Evolutionary conservation across 805 yeast genomes (phyloP), one percentile per base, ranked within the genome.

Genomic region (Scheffersomyces lignosus): DNA sequence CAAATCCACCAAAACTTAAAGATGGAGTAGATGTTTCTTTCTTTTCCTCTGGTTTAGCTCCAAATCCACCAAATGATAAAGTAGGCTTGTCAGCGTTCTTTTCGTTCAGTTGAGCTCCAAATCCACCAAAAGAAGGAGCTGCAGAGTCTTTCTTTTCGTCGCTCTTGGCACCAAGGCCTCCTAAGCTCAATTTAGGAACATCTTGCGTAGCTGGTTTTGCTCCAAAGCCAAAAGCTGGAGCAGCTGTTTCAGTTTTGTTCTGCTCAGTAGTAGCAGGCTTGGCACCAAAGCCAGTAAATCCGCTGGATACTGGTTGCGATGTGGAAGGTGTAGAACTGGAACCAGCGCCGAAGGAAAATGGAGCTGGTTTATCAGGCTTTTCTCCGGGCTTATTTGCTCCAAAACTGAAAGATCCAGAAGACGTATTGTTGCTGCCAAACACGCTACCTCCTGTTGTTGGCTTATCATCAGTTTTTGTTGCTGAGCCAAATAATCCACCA

Each of bases 121-220:
- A 14, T 23, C 38, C 40, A 15, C 37, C 32, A 10, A 15, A 14
- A 16, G 22, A 30, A 26, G 34, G 33, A 18, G 35, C 30, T 17
- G 38, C n/a, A 14, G 28, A 20, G 26, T 35, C 15, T 33, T 10
- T 8, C 20, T 26, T 27, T 10, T 34, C 34, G 26, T 35, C 15
- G 36, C 24, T 8, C 20, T 26, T 27, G 12, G 29, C 34, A 25
- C 35, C 34, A 6, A 45, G 25, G 18, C 37, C 43, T 25, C 66
- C 68, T 36, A 62, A 54, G 3, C 59, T 44, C 36, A 60, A 51
- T 3, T 43, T 45, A 13, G 37, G 16, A 29, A 33, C 36, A 35
- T 22, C 37, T 26, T 25, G 36, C 13, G 40, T 40, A n/a, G 51
- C 38, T 9, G 54, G 38, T 15, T 54, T 40, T 18, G 49, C 46